These are phyloP conservation scores for Gossypium schwendimanii DNA, from an alignment of 441 rosid species.

Conservation along the genomic window DNA sequence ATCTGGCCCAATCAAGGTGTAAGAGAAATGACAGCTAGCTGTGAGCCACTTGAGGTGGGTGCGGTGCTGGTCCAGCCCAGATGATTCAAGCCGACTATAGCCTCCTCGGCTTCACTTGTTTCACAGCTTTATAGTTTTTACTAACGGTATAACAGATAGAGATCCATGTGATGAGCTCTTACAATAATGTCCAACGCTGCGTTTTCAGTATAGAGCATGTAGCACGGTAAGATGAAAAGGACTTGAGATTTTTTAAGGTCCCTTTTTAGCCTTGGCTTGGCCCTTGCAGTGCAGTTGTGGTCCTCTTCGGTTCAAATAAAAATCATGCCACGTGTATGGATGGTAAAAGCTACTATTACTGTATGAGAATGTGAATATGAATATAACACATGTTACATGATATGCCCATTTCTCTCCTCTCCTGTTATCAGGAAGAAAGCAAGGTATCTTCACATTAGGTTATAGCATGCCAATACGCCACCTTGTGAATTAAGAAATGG, in stretches of 20 bases:
- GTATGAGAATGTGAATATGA: no score
- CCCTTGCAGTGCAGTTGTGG: neutral
- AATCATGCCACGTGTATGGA: no score
- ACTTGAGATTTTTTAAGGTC: constrained; percentile 4
- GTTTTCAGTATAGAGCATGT: neutral
- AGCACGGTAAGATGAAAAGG: neutral
- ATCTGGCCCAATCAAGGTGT: neutral
- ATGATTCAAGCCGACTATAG: neutral
- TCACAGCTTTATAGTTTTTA: neutral
- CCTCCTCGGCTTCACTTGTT: neutral
- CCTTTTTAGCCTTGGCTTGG: neutral
- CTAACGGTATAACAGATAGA: no score
- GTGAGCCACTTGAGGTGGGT: neutral
- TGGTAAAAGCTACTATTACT: no score
- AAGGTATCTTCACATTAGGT: neutral
- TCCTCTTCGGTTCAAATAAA: neutral
- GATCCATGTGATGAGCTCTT: no score
- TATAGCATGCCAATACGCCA: neutral
- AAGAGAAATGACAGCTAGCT: neutral
- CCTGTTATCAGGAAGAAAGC: neutral
- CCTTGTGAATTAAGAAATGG: neutral
- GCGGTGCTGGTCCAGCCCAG: constrained; percentile 22
- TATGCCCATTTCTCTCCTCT: no score
- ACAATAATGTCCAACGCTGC: no score
- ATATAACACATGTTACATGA: no score